Evolutionary conservation across 768 basidiomycete genomes (phyloP).

Genomic region (Trametes punicea): DNA sequence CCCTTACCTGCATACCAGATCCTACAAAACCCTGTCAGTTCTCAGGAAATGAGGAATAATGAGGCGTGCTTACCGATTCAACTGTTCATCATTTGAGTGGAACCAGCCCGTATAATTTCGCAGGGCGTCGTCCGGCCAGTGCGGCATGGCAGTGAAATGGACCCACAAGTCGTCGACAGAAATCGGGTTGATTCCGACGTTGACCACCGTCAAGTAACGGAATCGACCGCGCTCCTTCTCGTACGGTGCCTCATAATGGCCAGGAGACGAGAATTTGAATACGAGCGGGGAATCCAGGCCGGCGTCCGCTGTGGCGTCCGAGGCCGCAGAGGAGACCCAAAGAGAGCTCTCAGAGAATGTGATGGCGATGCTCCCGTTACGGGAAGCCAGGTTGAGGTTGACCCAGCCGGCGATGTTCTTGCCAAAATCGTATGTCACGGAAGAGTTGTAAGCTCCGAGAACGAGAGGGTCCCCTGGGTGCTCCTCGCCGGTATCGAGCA

Average conservation of each 20-base stretch:
- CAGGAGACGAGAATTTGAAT: constrained; percentile 5
- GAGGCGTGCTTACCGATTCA: constrained; percentile 6
- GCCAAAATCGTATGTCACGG: constrained; percentile 19
- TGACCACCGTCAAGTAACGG: constrained; percentile 18
- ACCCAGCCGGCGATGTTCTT: constrained; percentile 19
- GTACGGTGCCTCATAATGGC: constrained; percentile 1
- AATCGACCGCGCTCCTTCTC: constrained; percentile 16
- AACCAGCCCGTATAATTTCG: constrained; percentile 17
- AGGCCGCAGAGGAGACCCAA: constrained; percentile 9
- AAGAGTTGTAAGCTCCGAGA: constrained; percentile 6
- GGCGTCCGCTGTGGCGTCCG: constrained; percentile 11
- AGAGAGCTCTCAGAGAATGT: constrained; percentile 18
- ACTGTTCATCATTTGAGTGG: constrained; percentile 16
- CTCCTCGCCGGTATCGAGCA: not conserved
- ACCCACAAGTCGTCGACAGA: constrained; percentile 16
- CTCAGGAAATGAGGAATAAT: not conserved
- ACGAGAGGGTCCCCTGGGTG: not conserved
- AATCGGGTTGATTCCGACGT: not conserved
- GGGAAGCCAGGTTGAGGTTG: constrained; percentile 5
- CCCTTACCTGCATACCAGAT: constrained; percentile 17
- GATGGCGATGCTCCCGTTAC: constrained; percentile 8
- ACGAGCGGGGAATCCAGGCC: constrained; percentile 9
- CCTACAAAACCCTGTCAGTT: not conserved
- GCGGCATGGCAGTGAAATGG: constrained; percentile 18
- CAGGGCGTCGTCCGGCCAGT: constrained; percentile 10